A percentile compares a stretch with the other conserved stretches of the same genome.
These are phyloP conservation scores for Camellia oleifera DNA, from an alignment of 179 eudicot genomes.

Conservation along the genomic window DNA sequence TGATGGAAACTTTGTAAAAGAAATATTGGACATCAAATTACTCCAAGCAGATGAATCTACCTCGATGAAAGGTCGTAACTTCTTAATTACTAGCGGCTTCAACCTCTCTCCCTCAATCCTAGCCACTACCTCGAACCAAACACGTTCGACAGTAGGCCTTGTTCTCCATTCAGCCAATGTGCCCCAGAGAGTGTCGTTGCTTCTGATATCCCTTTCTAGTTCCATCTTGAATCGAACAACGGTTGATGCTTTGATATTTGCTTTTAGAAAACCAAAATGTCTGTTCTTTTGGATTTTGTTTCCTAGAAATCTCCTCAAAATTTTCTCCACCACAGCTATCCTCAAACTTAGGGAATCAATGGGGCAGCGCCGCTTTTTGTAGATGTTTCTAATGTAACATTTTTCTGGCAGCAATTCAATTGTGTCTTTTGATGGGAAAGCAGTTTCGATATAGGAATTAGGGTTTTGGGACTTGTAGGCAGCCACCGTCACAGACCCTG, in stretches of 20 bases:
- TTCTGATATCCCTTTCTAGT: conserved; percentile 40
- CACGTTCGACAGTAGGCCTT: conserved; percentile 43
- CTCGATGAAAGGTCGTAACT: conserved; percentile 33
- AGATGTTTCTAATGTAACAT: conserved; percentile 30
- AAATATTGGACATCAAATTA: conserved; percentile 45
- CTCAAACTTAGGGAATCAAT: conserved; percentile 28
- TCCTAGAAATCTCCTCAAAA: conserved; percentile 29
- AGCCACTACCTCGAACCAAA: conserved; percentile 48
- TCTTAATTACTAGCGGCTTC: conserved; percentile 44
- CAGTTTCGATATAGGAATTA: conserved; percentile 22
- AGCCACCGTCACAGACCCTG: conserved; percentile 48
- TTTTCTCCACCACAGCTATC: conserved; percentile 34
- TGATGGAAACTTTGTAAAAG: conserved; percentile 45
- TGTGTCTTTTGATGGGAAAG: conserved; percentile 29
- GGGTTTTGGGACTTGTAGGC: conserved; percentile 42
- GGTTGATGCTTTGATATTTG: conserved; percentile 33
- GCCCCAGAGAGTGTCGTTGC: conserved; percentile 28
- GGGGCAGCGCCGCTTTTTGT: conserved; percentile 25
- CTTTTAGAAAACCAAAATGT: conserved; percentile 26
- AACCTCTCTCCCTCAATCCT: conserved; percentile 40
- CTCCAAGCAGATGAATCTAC: conserved; percentile 56
- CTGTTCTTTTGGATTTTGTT: conserved; percentile 17
- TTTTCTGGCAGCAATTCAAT: conserved; percentile 49
- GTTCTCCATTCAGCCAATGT: conserved; percentile 58
- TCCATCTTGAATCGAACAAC: conserved; percentile 48